Evolutionary conservation across 176 grass and related monocot genomes (phyloP).

Genomic region (Urochloa ruziziensis): DNA sequence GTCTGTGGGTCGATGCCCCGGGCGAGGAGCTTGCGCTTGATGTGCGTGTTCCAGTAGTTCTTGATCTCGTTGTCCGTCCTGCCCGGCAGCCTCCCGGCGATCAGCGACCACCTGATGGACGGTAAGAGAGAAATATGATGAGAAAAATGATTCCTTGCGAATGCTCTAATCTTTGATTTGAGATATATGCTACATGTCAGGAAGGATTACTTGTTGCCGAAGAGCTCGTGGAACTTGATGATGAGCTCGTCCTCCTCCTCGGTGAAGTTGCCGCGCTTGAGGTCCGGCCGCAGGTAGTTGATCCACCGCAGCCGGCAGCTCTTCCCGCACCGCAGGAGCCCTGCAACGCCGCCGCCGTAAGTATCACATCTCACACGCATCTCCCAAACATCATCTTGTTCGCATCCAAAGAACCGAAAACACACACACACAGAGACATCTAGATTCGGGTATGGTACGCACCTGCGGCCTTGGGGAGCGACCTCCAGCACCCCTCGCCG

Average conservation of each 20-base stretch:
- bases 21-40: constrained; percentile 75
- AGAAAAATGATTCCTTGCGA: background rate
- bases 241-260: constrained; percentile 94
- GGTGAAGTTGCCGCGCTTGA: constrained; percentile 92
- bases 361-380: too few relatives aligned
- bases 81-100: constrained; percentile 73
- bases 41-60: constrained; percentile 97
- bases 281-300: constrained; percentile 92
- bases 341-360: background rate
- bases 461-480: constrained; percentile 90
- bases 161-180: background rate
- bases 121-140: background rate
- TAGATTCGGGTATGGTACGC: background rate
- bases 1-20: constrained; percentile 76
- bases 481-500: constrained; percentile 92
- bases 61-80: constrained; percentile 96
- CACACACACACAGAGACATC: background rate
- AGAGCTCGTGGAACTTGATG: constrained; percentile 84
- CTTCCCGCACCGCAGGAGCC: constrained; percentile 81
- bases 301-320: constrained; percentile 96
- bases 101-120: constrained; percentile 76
- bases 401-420: background rate
- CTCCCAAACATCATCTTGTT: too few relatives aligned
- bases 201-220: constrained; percentile 75
- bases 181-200: background rate